A percentile compares a stretch with the other conserved stretches of the same genome.
phyloP scores from a whole-genome alignment of 2,329 filamentous ascomycete genomes.

The Ophiosphaerella narmari region DNA sequence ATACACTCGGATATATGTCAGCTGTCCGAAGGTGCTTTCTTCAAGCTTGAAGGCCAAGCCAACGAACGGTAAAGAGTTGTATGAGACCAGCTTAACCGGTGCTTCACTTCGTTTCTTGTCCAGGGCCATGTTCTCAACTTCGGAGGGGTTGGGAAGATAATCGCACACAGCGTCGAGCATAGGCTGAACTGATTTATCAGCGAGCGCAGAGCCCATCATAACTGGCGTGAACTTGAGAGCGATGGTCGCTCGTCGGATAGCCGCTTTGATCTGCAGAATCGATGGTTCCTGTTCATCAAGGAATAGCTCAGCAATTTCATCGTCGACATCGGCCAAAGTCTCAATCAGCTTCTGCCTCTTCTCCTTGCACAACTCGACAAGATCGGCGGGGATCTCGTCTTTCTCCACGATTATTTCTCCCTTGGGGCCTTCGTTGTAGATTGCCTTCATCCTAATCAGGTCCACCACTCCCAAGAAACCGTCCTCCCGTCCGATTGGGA shows the following conservation, averaged over 20 bases:
- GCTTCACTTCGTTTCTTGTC: constrained; percentile 80
- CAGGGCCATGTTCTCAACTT: constrained; percentile 87
- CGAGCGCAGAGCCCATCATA: constrained; percentile 93
- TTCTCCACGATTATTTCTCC: constrained; percentile 77
- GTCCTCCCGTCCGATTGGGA: constrained; percentile 92
- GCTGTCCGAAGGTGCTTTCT: constrained; percentile 96
- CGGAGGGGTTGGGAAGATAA: constrained; percentile 87
- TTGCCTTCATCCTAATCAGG: constrained; percentile 85
- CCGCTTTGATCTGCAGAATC: constrained; percentile 82
- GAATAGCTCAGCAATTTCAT: constrained; percentile 95
- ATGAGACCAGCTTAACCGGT: constrained; percentile 84
- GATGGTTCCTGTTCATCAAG: constrained; percentile 84
- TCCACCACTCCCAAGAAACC: constrained; percentile 92
- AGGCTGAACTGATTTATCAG: constrained; percentile 92
- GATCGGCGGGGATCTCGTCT: constrained; percentile 81
- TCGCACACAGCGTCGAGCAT: constrained; percentile 97
- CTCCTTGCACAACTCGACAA: constrained; percentile 76
- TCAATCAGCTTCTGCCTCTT: constrained; percentile 87
- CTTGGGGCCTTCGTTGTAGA: constrained; percentile 84
- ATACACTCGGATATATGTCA: constrained; percentile 98
- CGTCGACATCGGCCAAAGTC: constrained; percentile 94
- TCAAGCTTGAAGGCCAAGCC: constrained; percentile 98
- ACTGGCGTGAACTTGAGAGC: constrained; percentile 89
- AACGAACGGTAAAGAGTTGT: constrained; percentile 91
- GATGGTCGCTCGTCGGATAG: constrained; percentile 90